Conservation (phyloP, 148 eudicot species). For the Arctostaphylos glauca region DNA sequence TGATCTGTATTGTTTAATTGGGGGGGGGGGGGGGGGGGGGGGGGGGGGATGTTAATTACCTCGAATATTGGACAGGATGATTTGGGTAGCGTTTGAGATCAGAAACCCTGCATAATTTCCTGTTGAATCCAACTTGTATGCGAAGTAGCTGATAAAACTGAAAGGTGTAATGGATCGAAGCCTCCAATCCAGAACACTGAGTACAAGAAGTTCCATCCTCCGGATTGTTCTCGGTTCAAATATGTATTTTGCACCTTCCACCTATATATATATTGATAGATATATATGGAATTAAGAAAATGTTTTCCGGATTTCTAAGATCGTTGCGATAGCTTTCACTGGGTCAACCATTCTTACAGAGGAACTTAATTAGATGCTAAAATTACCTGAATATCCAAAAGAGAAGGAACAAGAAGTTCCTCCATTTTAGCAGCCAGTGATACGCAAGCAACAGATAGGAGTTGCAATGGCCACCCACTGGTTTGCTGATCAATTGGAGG, state of each 20-base stretch:
- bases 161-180: conserved; percentile 76
- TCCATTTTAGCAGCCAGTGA: conserved; percentile 99
- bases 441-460: conserved; percentile 86
- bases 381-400: conserved; percentile 77
- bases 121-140: conserved; percentile 64
- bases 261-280: too few species aligned
- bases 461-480: conserved; percentile 92
- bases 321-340: background rate
- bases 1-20: background rate
- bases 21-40: too few species aligned
- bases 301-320: background rate
- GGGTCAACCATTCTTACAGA: background rate
- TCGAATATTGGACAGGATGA: conserved; percentile 63
- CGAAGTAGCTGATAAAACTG: conserved; percentile 61
- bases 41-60: too few species aligned
- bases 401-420: conserved; percentile 93
- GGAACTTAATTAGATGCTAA: background rate
- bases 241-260: conserved; percentile 63
- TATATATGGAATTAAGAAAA: too few species aligned
- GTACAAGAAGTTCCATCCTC: conserved; percentile 84
- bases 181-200: conserved; percentile 75
- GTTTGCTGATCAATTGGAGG: conserved; percentile 46
- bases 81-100: conserved; percentile 57
- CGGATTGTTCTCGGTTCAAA: conserved; percentile 78
- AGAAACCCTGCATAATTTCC: conserved; percentile 51